Base-by-base conservation (phyloP, 805 yeast species). In the Metschnikowia peoriensis region DNA sequence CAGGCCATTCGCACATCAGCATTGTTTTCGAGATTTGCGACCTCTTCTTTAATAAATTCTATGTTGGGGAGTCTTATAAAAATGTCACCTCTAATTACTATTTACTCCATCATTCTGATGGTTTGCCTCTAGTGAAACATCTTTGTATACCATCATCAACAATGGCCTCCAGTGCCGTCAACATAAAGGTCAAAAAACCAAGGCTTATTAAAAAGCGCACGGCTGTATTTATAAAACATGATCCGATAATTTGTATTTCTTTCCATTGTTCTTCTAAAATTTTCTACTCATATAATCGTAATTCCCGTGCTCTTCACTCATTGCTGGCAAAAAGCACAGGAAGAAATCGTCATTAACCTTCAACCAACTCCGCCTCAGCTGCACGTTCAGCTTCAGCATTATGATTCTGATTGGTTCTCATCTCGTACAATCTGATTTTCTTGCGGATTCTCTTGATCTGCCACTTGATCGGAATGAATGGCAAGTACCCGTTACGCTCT, bases 391-490 rank as follows among this genome's bases (percentile, higher is more conserved):
- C 38, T 38, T 41, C 52, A 8, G 39, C 28, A 12, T 34, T 38
- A 22, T 29, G 42, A 27, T 47, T 46, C 35, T 57, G 59, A 22
- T 40, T 41, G 28, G 39, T 42, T 15, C 55, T 43, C 43, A 47
- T 56, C 56, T 58, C 60, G 40, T 58, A 58, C 22, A 60, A 41
- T 39, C 53, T 52, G 16, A 60, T 44, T 50, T 54, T 69, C 63
- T 80, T 80, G 38, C 67, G 69, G 38, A 88, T 78, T 46, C 82
- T 70, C 56, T 76, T 80, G 56, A 73, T 68, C 65, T 88, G 96
- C 77, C 81, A 80, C 46, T 62, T 66, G 12, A 84, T 58, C 6
- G 96, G 96, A 7, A 88, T 47, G 9, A 73, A 52, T 7, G 78
- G 77, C 32, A 73, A 59, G 41, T 59, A 58, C 4, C 78, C 78